Percentiles rank a stretch among this genome's conserved stretches.
Conservation (phyloP, 2,329 filamentous ascomycete species). For the Aureobasidium subglaciale region DNA sequence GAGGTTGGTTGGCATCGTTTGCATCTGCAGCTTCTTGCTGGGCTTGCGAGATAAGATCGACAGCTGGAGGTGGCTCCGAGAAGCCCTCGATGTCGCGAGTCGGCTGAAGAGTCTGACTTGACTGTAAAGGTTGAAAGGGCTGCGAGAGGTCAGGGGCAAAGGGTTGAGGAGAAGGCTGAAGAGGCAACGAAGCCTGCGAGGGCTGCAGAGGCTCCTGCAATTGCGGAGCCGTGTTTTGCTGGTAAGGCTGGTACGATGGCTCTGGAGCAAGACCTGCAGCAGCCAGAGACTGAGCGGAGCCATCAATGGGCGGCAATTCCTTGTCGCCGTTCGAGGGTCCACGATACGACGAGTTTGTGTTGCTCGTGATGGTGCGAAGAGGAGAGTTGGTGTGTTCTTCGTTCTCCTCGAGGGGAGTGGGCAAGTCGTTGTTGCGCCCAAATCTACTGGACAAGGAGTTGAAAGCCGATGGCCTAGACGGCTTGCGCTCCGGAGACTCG, state of each 20-base stretch:
- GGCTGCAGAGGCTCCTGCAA: constrained; percentile 26
- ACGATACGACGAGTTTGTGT: constrained; percentile 1
- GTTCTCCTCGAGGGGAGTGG: constrained; percentile 33
- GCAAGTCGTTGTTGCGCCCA: constrained; percentile 57
- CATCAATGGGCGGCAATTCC: constrained; percentile 6
- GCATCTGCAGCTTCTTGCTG: constrained; percentile 54
- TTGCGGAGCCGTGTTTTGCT: constrained; percentile 29
- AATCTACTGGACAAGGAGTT: constrained; percentile 52
- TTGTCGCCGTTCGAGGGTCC: constrained; percentile 5
- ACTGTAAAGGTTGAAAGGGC: constrained; percentile 1
- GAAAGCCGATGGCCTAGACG: constrained; percentile 44
- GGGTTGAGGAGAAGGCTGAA: constrained; percentile 10
- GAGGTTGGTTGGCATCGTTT: constrained; percentile 51
- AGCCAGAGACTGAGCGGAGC: constrained; percentile 10
- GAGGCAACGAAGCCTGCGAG: not conserved
- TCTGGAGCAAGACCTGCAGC: constrained; percentile 13
- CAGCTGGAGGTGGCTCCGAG: constrained; percentile 59
- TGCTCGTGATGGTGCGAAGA: constrained; percentile 19
- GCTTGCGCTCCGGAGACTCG: constrained; percentile 47
- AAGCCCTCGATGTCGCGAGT: constrained; percentile 68
- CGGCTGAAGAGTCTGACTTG: constrained; percentile 20
- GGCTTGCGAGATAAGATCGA: constrained; percentile 58
- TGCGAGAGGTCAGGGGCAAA: constrained; percentile 16
- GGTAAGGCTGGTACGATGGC: constrained; percentile 19
- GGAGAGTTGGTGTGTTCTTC: constrained; percentile 26